Evolutionary conservation across 768 basidiomycete species (phyloP), one percentile per base, ranked within the genome.

Genomic region (Stropharia rugosoannulata): DNA sequence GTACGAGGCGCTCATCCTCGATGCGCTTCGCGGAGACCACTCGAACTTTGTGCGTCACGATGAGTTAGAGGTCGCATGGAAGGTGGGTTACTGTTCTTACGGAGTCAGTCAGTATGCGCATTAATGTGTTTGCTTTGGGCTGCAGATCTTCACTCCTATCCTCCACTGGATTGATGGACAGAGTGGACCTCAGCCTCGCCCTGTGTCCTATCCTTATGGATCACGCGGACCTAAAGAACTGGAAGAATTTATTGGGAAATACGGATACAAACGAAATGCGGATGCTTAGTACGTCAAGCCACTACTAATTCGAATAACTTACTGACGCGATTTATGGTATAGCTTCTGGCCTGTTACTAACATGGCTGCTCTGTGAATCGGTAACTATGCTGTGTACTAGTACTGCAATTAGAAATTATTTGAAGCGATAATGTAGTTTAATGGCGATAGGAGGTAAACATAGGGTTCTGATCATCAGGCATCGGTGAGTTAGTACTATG

Each of bases 1-100:
- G 32, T 96, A 97, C 70, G 93, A 98, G 75, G 88, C 89, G 9
- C 85, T 99, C 57, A 95, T 99, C 67, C 80, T 98, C 56, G 96
- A 99, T 67, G 93, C 93, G 12, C 81, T 99, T 72, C 91, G 88
- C 69, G 96, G 96, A n/a, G 96, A 99, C 67, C 95, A 98, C 74
- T 96, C 94, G 25, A 99, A 99, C 79, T 99, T 99, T 77, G 96
- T 99, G 55, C 86, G 96, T 59, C 84, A 98, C 70, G 96, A 99
- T 72, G 96, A 99, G 73, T 80, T 99, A 63, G 96, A 98, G 66
- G 87, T 89, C 50, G 97, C 96, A 2, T 99, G 96, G 96, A 97
- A 96, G 87, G 93, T 91, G 47, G 45, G 81, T 70, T 32, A 40
- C 9, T 3, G 32, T 6, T 19, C 15, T 4, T 22, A 35, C 18